These are phyloP conservation scores for Sporothrix protearum DNA, from an alignment of 2,329 filamentous ascomycete species.

Conservation along the genomic window DNA sequence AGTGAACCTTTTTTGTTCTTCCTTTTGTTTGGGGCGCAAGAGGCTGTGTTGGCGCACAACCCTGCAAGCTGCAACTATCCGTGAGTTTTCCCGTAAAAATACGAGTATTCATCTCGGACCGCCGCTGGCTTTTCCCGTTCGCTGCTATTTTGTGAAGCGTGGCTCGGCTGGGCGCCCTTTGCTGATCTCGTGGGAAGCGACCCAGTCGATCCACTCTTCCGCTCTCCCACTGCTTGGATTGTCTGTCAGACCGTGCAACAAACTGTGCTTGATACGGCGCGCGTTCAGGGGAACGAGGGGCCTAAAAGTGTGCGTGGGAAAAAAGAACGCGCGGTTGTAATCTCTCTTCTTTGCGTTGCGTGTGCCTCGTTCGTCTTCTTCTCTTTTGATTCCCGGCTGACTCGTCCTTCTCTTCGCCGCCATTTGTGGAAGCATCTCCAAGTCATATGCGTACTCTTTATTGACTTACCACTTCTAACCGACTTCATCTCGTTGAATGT, in stretches of 20 bases:
- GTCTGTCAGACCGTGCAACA: neutral
- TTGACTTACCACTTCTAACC: neutral
- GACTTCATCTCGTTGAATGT: slow-evolving; percentile 17
- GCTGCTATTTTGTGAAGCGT: neutral
- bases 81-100: neutral
- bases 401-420: neutral
- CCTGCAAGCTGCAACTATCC: neutral
- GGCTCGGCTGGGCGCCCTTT: neutral
- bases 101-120: slow-evolving; percentile 19
- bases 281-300: neutral
- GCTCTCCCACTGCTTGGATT: neutral
- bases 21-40: slow-evolving; percentile 10
- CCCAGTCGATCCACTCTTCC: neutral
- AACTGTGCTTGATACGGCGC: slow-evolving; percentile 8
- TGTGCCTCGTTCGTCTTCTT: neutral
- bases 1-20: neutral
- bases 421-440: neutral
- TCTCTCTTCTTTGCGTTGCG: neutral
- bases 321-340: slow-evolving; percentile 10
- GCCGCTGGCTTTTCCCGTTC: slow-evolving; percentile 3
- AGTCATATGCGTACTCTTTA: neutral
- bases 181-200: slow-evolving; percentile 7
- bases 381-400: neutral
- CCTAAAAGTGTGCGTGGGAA: neutral
- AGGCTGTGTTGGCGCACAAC: neutral